phyloP scores from a whole-genome alignment of 176 grass and related monocot species.

The Typha latifolia region DNA sequence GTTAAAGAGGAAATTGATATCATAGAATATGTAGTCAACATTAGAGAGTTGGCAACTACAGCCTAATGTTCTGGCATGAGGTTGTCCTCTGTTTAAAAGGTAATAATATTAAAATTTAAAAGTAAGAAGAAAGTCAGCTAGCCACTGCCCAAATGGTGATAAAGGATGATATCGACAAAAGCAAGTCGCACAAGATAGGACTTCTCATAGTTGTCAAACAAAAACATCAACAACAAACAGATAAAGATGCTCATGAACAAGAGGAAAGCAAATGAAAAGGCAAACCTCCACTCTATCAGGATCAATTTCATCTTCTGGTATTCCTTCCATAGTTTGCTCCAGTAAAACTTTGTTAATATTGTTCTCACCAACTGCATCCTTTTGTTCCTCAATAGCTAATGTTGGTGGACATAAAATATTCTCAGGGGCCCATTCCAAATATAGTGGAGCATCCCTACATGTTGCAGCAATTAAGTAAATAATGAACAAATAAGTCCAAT shows the following conservation, averaged over 20 bases:
- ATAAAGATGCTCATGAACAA: background rate
- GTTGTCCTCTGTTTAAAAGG: background rate
- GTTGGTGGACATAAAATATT: slow-evolving; percentile 67
- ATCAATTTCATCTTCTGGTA: slow-evolving; percentile 78
- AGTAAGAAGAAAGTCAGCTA: background rate
- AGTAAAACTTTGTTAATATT: slow-evolving; percentile 67
- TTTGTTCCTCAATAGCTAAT: slow-evolving; percentile 50
- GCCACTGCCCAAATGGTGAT: background rate
- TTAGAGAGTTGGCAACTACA: too few species aligned
- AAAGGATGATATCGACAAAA: background rate
- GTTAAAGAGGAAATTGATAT: background rate
- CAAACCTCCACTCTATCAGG: slow-evolving; percentile 88
- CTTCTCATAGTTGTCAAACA: background rate
- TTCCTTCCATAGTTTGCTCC: slow-evolving; percentile 76
- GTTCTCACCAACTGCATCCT: slow-evolving; percentile 40
- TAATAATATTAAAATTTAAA: background rate
- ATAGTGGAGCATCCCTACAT: slow-evolving; percentile 79
- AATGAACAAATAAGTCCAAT: background rate
- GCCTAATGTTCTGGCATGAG: background rate
- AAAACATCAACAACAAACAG: too few species aligned
- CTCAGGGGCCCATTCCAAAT: slow-evolving; percentile 89
- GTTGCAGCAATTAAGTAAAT: slow-evolving; percentile 3
- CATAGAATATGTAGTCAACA: too few species aligned
- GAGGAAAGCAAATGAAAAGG: slow-evolving; percentile 13
- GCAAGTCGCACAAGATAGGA: background rate